Evolutionary conservation across 2,329 filamentous ascomycete species (phyloP), one percentile per base, ranked within the genome.

Genomic region (Westerdykella ornata): DNA sequence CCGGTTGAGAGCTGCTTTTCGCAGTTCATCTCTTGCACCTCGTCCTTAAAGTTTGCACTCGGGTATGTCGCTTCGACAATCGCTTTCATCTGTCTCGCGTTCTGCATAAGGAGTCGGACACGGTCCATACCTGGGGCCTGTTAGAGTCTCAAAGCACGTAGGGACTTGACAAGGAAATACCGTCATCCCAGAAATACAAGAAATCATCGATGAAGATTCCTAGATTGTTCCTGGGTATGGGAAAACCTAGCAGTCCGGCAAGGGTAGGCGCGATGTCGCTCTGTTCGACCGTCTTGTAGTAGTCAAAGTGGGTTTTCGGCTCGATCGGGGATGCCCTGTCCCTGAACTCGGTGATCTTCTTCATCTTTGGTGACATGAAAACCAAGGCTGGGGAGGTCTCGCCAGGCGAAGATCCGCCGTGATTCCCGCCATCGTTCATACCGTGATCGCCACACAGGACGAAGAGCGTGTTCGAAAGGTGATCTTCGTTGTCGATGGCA

Each of bases 391-490:
- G 84, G 1, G 90, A 96, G 1, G 92, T 97, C 70, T 98, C 92
- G 33, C 92, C 90, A 1, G 88, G 79, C 0, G 89, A 89, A 8
- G 90, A 96, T 30, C 90, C 92, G 20, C 92, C 92, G 62, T 98
- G 92, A 53, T 97, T 97, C 2, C 92, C 92, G 15, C 87, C 92
- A 54, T 97, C 90, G 54, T 97, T 98, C 92, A 98, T 98, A n/a
- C 92, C 92, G 61, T 98, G 92, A 56, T 98, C 94, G 42, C 92
- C 92, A 42, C 84, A 88, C 5, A 98, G 69, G 3, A 98, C 81
- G 35, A 98, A 76, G 2, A 98, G 70, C 0, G 90, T 88, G 4
- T 85, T 84, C 22, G 78, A 61, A 1, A 96, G 78, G 63, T 95
- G 84, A 1, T 75, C 61, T 42, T 85, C 69, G 3, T 74, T 74